Conservation (phyloP, 306 rosid species). For the Gastrolobium villosum region DNA sequence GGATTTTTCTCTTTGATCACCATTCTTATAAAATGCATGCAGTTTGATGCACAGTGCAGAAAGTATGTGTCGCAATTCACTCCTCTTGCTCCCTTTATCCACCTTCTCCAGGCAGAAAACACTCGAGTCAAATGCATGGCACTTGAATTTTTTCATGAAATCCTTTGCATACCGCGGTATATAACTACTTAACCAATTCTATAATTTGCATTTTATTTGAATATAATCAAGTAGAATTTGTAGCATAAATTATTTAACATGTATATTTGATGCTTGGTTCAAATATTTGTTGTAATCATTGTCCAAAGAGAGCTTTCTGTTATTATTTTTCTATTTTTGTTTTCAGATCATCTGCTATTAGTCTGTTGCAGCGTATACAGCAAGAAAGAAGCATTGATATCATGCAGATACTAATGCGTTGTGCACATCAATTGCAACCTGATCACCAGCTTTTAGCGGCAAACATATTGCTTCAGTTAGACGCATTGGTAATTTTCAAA, state of each 20-base stretch:
- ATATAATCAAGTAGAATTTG: slow-evolving; percentile 21
- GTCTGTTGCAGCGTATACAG: slow-evolving; percentile 66
- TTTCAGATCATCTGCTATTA: slow-evolving; percentile 71
- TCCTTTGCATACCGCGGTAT: slow-evolving; percentile 81
- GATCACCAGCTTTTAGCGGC: slow-evolving; percentile 80
- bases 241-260: slow-evolving; percentile 12
- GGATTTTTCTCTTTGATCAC: slow-evolving; percentile 72
- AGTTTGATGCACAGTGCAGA: slow-evolving; percentile 73
- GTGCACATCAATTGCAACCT: slow-evolving; percentile 66
- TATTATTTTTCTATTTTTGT: slow-evolving; percentile 9
- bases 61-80: slow-evolving; percentile 67
- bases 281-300: slow-evolving; percentile 33
- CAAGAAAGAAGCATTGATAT: slow-evolving; percentile 65
- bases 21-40: slow-evolving; percentile 78
- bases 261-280: background rate
- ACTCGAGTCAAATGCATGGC: slow-evolving; percentile 64
- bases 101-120: slow-evolving; percentile 64
- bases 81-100: slow-evolving; percentile 71
- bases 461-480: slow-evolving; percentile 72
- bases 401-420: slow-evolving; percentile 64
- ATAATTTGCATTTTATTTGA: slow-evolving; percentile 15
- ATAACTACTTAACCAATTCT: slow-evolving; percentile 39
- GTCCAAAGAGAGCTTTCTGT: slow-evolving; percentile 38
- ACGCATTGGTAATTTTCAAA: slow-evolving; percentile 61
- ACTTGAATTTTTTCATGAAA: slow-evolving; percentile 78